Conservation (phyloP, 768 basidiomycete species). For the Termitomyces sp. region DNA sequence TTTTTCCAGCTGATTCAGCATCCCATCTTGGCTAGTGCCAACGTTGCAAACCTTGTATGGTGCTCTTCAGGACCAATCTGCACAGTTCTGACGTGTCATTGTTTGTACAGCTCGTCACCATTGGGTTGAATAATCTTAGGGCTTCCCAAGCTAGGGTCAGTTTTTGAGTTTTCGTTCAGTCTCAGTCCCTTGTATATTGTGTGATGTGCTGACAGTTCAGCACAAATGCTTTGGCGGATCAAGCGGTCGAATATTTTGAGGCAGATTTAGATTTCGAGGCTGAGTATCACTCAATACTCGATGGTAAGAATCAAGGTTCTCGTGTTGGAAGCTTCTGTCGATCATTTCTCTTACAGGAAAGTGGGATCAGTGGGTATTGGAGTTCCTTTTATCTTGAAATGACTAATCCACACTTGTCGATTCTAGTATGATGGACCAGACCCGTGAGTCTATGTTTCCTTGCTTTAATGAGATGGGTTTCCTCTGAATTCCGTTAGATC, state of each 20-base stretch:
- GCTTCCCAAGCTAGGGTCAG: slow-evolving; percentile 55
- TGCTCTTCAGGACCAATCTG: neutral
- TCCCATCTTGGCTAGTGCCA: slow-evolving; percentile 54
- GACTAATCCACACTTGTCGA: neutral
- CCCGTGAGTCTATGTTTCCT: slow-evolving; percentile 30
- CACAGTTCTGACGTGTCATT: too few relatives aligned
- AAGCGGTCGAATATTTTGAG: slow-evolving; percentile 53
- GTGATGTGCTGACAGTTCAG: slow-evolving; percentile 30
- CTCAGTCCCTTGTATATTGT: neutral
- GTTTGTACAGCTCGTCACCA: slow-evolving; percentile 37
- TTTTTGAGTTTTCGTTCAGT: neutral
- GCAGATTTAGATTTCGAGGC: slow-evolving; percentile 56
- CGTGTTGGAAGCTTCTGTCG: neutral
- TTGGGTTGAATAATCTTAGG: slow-evolving; percentile 55
- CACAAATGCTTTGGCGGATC: slow-evolving; percentile 51
- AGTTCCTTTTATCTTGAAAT: neutral
- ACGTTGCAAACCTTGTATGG: slow-evolving; percentile 45
- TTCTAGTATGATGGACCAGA: slow-evolving; percentile 65
- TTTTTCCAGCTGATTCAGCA: slow-evolving; percentile 74
- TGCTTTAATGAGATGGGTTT: neutral
- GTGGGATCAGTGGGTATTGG: slow-evolving; percentile 52
- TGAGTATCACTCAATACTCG: slow-evolving; percentile 53
- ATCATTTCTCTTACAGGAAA: slow-evolving; percentile 33
- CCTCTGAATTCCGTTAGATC: slow-evolving; percentile 23
- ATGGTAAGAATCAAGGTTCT: slow-evolving; percentile 27